Conservation (phyloP, 345 rosid genomes). For the Populus simonii region DNA sequence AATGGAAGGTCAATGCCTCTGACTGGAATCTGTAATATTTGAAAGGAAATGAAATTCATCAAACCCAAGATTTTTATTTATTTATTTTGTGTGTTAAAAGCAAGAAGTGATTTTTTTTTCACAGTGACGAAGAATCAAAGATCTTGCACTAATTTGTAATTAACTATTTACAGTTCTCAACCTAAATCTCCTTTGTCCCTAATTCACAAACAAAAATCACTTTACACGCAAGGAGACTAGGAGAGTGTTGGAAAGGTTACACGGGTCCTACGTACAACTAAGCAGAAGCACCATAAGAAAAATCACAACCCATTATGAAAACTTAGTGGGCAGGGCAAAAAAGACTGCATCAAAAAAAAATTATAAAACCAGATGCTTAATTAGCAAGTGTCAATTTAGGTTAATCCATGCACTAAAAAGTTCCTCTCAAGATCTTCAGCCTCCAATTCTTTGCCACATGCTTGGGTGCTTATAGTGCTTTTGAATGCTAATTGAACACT, state of each 20-base stretch:
- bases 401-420: too few species aligned
- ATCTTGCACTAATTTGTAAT: neutral
- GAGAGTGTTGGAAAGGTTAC: neutral
- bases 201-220: neutral
- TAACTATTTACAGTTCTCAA: too few species aligned
- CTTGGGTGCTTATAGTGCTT: neutral
- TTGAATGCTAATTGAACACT: neutral
- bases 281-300: neutral
- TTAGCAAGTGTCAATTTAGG: neutral
- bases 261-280: constrained; percentile 7
- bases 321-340: neutral
- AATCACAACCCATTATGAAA: constrained; percentile 1
- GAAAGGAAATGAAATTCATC: neutral
- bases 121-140: neutral
- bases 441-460: neutral
- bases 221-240: constrained; percentile 4
- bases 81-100: neutral
- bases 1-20: neutral
- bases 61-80: too few species aligned
- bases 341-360: neutral
- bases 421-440: neutral
- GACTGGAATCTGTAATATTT: neutral
- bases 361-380: neutral
- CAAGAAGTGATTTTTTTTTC: neutral
- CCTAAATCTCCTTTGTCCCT: neutral